Evolutionary conservation across 768 basidiomycete species (phyloP).

Genomic region (Russula brevipes): DNA sequence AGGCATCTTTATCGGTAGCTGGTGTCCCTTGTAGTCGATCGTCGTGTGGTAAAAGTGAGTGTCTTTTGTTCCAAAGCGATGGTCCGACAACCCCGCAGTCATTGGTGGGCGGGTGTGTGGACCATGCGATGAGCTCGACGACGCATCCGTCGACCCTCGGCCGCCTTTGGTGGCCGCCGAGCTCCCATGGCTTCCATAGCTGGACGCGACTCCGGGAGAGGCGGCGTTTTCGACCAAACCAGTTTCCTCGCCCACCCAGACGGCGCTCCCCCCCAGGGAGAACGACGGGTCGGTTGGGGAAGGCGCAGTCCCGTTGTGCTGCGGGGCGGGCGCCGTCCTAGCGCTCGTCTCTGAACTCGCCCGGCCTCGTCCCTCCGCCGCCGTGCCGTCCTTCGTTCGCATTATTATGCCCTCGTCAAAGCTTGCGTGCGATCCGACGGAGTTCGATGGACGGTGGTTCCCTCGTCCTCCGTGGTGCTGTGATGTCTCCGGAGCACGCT

Average conservation of each 20-base stretch:
- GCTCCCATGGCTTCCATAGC: constrained; percentile 43
- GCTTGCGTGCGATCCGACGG: constrained; percentile 55
- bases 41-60: constrained; percentile 91
- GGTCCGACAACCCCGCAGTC: constrained; percentile 41
- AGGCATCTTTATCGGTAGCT: constrained; percentile 87
- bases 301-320: constrained; percentile 36
- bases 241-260: constrained; percentile 80
- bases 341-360: constrained; percentile 16
- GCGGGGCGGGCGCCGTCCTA: constrained; percentile 14
- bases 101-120: constrained; percentile 28
- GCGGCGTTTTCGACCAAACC: constrained; percentile 39
- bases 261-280: constrained; percentile 71
- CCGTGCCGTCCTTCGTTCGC: constrained; percentile 26
- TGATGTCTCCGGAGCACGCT: constrained; percentile 6
- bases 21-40: constrained; percentile 77
- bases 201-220: constrained; percentile 27
- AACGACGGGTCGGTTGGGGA: constrained; percentile 72
- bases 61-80: constrained; percentile 58
- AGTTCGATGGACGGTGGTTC: constrained; percentile 26
- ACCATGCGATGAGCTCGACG: constrained; percentile 62
- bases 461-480: constrained; percentile 2
- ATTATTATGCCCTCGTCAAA: constrained; percentile 64
- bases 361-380: constrained; percentile 12
- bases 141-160: constrained; percentile 67
- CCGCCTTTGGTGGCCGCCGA: constrained; percentile 44